Base-by-base conservation (phyloP, 208 protist species). In the Trypanosoma rangeli region DNA sequence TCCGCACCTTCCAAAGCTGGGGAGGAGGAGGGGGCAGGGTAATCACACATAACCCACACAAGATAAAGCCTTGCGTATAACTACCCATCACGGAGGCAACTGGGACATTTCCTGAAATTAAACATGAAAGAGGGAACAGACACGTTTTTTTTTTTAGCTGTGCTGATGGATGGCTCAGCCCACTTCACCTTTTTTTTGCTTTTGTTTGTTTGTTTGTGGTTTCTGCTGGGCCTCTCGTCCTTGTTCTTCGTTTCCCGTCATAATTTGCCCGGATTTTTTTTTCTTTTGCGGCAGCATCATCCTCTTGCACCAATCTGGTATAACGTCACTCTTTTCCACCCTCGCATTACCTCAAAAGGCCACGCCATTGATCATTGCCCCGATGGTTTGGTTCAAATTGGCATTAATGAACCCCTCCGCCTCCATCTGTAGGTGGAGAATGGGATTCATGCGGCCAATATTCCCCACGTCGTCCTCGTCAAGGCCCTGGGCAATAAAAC, bases 381-480 rank as follows among this genome's bases (percentile, higher is more conserved):
- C 90, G 44, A 95, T 89, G 35, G 90, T 85, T 55, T 95, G 75
- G 54, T 92, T 90, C 24, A 95, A 74, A 63, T 92, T 93, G 46
- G 80, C 76, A 62, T 93, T 78, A 58, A 95, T 89, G 18, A 95
- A 65, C 7, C 74, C 86, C 49, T 92, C 85, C 7, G 90, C 75
- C 67, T 95, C 90, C 48, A 76, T 76, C 64, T 92, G 90, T 28
- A 95, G 74, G 73, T 95, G 90, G 1, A 77, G 74, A 57, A 94
- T 86, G 22, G 86, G 80, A 75, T 95, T 95, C 59, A 85, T 75
- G 31, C 85, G 82, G 0, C 90, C 90, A 18, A 95, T 83, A 72
- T 93, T 95, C 29, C 85, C 90, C 5, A 95, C 64, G 66, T 95
- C 90, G 60, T 95, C 90, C 64, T 95, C 90, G 55, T 95, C 90